A percentile compares a stretch with the other conserved stretches of the same genome.
Evolutionary conservation across 352 stramenopile genomes (phyloP).

Genomic region (Pythium aristosporum): DNA sequence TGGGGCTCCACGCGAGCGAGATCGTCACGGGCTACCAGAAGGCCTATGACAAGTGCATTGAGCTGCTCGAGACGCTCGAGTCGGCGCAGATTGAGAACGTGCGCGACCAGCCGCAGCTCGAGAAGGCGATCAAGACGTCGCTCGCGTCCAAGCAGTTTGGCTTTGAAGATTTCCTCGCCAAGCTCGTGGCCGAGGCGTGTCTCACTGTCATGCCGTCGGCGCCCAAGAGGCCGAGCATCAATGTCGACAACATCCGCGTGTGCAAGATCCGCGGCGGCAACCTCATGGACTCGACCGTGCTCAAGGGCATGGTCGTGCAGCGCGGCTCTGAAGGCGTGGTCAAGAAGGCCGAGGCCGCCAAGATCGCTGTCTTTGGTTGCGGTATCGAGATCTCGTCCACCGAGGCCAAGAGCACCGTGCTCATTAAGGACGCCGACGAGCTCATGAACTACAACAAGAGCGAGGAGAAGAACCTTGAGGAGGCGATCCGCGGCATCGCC

Average conservation of each 20-base stretch:
- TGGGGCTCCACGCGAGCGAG: slow-evolving; percentile 97
- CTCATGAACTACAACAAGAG: slow-evolving; percentile 99
- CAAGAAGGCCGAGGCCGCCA: slow-evolving; percentile 91
- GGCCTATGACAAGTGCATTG: slow-evolving; percentile 91
- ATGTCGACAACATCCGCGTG: slow-evolving; percentile 98
- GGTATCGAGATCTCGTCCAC: slow-evolving; percentile 96
- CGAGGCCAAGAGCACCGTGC: slow-evolving; percentile 99
- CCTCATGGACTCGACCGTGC: slow-evolving; percentile 94
- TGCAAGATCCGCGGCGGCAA: slow-evolving; percentile 97
- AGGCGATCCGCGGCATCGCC: slow-evolving; percentile 96
- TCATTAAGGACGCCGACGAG: slow-evolving; percentile 99
- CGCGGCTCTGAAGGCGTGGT: slow-evolving; percentile 92
- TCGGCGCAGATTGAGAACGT: slow-evolving; percentile 73
- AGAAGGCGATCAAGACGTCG: slow-evolving; percentile 92
- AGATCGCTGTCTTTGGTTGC: slow-evolving; percentile 97
- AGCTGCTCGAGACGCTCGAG: slow-evolving; percentile 92
- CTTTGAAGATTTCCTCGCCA: slow-evolving; percentile 92
- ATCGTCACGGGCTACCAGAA: slow-evolving; percentile 98
- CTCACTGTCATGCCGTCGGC: slow-evolving; percentile 91
- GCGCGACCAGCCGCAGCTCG: slow-evolving; percentile 83
- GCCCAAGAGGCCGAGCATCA: slow-evolving; percentile 87
- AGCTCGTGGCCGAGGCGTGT: slow-evolving; percentile 94
- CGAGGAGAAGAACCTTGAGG: slow-evolving; percentile 97
- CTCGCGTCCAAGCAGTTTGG: slow-evolving; percentile 98
- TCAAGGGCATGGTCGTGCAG: slow-evolving; percentile 97